Percentiles rank a stretch among this genome's conserved stretches.
phyloP scores from a whole-genome alignment of 257 asterid genomes.

The Plectranthus barbatus region DNA sequence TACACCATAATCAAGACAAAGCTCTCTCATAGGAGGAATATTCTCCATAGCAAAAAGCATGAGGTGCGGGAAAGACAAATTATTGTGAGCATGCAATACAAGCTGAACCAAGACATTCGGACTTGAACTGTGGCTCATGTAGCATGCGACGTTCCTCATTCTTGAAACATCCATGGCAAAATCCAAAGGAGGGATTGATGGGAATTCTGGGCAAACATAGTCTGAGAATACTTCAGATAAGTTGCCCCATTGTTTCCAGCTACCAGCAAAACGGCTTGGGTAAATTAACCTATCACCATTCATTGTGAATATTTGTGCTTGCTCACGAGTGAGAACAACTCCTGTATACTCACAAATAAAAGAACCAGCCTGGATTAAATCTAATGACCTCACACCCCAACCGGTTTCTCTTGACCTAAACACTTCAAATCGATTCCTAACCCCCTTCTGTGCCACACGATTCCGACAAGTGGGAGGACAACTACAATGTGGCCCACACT shows the following conservation, averaged over 20 bases:
- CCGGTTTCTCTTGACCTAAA: constrained; percentile 84
- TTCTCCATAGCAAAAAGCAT: constrained; percentile 90
- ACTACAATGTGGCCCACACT: constrained; percentile 74
- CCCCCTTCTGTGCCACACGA: constrained; percentile 77
- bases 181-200: constrained; percentile 71
- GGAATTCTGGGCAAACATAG: constrained; percentile 47
- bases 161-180: constrained; percentile 81
- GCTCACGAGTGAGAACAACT: constrained; percentile 74
- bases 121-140: constrained; percentile 68
- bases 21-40: constrained; percentile 82
- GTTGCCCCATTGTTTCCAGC: constrained; percentile 91
- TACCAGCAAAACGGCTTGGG: constrained; percentile 63
- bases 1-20: constrained; percentile 79
- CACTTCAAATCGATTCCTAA: constrained; percentile 63
- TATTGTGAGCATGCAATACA: constrained; percentile 72
- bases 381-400: constrained; percentile 92
- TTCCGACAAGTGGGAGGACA: constrained; percentile 70
- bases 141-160: constrained; percentile 85
- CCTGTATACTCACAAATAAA: constrained; percentile 90
- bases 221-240: constrained; percentile 49
- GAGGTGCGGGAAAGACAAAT: constrained; percentile 66
- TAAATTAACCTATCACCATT: constrained; percentile 75
- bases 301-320: constrained; percentile 66
- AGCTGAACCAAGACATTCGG: constrained; percentile 80
- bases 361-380: constrained; percentile 82